phyloP scores from a whole-genome alignment of 805 yeast genomes.

The Barnettozyma sucrosica region DNA sequence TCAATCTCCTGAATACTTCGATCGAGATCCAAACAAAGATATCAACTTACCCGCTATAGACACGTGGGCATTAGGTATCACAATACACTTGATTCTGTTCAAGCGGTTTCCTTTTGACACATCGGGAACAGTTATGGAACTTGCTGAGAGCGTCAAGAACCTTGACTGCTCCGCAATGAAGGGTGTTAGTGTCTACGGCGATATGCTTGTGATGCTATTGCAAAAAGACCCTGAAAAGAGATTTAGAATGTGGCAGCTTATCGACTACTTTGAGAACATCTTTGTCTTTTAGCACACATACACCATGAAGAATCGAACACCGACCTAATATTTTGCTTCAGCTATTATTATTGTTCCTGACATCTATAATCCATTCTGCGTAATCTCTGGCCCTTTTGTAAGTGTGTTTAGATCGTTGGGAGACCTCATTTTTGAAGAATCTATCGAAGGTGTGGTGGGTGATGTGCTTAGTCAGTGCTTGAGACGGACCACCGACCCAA shows the following conservation, averaged over 20 bases:
- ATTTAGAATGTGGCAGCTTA: neutral
- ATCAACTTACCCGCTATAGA: constrained; percentile 8
- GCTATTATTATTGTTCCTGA: no score
- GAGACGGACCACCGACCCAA: no score
- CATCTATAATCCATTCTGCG: no score
- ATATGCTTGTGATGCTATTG: neutral
- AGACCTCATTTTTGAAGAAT: no score
- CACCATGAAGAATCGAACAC: neutral
- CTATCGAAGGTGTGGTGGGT: no score
- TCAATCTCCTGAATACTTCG: constrained; percentile 9
- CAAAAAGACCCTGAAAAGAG: constrained; percentile 1
- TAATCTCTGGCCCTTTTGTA: no score
- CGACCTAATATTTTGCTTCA: neutral
- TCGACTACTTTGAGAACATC: neutral
- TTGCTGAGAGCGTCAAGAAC: neutral
- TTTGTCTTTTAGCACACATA: neutral
- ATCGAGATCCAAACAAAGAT: neutral
- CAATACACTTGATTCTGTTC: constrained; percentile 5
- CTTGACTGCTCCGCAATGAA: neutral
- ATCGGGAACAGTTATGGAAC: neutral
- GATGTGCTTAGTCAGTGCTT: no score
- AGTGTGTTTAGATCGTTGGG: no score
- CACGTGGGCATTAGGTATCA: constrained; percentile 12
- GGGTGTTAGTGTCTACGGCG: constrained; percentile 1
- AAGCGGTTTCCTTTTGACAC: constrained; percentile 4